Base-by-base conservation (phyloP, 352 stramenopile genomes). In the Globisporangium heterothallicum region DNA sequence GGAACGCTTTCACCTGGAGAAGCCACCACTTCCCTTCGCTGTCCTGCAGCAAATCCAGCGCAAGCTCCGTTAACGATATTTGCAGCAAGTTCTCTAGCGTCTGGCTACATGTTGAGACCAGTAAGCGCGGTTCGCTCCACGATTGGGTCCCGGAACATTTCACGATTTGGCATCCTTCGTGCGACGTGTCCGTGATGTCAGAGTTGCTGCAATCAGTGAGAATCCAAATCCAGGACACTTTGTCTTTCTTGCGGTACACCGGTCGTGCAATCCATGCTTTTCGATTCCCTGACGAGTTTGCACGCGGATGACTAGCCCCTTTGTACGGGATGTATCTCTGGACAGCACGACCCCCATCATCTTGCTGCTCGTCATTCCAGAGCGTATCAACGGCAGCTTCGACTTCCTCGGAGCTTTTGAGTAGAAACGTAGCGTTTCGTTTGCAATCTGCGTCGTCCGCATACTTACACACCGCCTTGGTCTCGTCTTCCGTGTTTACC, bases 1-100 rank as follows among this genome's bases (percentile, higher is more conserved):
- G 66, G 32, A 92, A 87, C 2, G 76, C 72, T 46, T 92, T 87
- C 7, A 92, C 62, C 49, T 92, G 78, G 7, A 88, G 52, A 8
- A 87, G 38, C 76, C 77, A 85, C 78, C 78, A 89, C 22, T 42
- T 32, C 4, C 81, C 77, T 42, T 64, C 48, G 2, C 25, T 38
- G 35, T 83, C 72, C 53, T 92, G 74, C 0, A 82, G 35, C 22
- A 89, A 55, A 60, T 89, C 80, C 18, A 84, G 36, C 8, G 73
- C 74, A 2, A 89, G 27, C 48, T 84, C 69, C 6, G 40, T 63
- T 19, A 90, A 70, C 10, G 66, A 65, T 19, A 73, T 43, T 16
- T 59, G 54, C 16, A 89, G 19, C 19, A 67, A 22, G 16, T 51
- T 49, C 21, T 87, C 78, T 24, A 89, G 41, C 21, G 49, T 53